Conservation (phyloP, 371 early-diverging fungal species). For the Lichtheimia ornata region DNA sequence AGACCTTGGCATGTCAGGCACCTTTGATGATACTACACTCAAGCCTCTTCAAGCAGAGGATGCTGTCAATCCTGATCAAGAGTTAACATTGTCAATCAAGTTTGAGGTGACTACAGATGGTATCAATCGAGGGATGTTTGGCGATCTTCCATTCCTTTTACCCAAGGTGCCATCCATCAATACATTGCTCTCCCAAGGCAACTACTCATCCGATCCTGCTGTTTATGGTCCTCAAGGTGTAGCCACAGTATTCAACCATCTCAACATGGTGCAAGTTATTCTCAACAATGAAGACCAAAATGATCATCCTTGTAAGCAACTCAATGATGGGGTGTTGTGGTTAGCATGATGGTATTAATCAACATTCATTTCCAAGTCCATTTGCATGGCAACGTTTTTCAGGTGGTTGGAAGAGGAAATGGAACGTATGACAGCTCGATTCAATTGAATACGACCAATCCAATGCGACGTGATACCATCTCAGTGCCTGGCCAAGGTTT, state of each 20-base stretch:
- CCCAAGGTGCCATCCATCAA: constrained; percentile 66
- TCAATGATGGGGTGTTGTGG: neutral
- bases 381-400: constrained; percentile 84
- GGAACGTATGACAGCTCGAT: constrained; percentile 24
- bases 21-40: constrained; percentile 53
- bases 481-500: constrained; percentile 56
- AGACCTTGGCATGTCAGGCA: constrained; percentile 25
- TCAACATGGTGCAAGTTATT: constrained; percentile 44
- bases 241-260: constrained; percentile 49
- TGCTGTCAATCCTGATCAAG: constrained; percentile 39
- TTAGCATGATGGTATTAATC: neutral
- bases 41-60: constrained; percentile 37
- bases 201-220: constrained; percentile 36
- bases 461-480: constrained; percentile 68
- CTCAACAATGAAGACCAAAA: constrained; percentile 67
- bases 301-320: constrained; percentile 62
- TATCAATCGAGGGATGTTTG: constrained; percentile 76
- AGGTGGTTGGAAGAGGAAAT: constrained; percentile 59
- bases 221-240: constrained; percentile 66
- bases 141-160: constrained; percentile 60
- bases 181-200: constrained; percentile 60
- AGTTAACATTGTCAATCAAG: constrained; percentile 53
- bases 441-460: constrained; percentile 42
- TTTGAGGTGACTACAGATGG: constrained; percentile 67
- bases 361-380: constrained; percentile 47